Percentiles rank a stretch among this genome's conserved stretches.
Evolutionary conservation across 2,329 filamentous ascomycete species (phyloP).

Genomic region (Hymenoscyphus salicellus): DNA sequence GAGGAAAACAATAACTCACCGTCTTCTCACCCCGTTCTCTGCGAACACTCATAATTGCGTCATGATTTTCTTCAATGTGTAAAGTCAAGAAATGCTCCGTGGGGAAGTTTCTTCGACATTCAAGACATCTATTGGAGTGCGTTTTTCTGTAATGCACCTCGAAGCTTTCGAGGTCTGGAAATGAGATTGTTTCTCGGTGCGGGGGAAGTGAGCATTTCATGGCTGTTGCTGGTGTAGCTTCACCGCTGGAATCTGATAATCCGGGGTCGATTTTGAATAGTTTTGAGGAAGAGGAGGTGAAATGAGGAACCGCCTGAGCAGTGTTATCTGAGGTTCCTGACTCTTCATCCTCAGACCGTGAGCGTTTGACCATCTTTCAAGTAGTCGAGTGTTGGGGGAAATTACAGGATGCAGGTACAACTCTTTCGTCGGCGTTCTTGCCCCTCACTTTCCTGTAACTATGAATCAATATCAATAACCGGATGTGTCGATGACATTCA

Average conservation of each 20-base stretch:
- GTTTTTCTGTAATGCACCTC: conserved; percentile 79
- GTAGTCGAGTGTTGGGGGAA: conserved; percentile 34
- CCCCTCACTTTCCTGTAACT: neutral
- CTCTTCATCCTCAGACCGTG: conserved; percentile 46
- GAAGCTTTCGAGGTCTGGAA: conserved; percentile 75
- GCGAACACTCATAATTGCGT: conserved; percentile 69
- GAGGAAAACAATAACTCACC: conserved; percentile 48
- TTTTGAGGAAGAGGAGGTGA: conserved; percentile 44
- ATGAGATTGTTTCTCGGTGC: conserved; percentile 67
- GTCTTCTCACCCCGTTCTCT: conserved; percentile 83
- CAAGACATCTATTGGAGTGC: conserved; percentile 80
- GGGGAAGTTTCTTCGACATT: conserved; percentile 85
- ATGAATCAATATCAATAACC: neutral
- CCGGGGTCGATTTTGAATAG: conserved; percentile 63
- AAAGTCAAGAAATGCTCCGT: conserved; percentile 74
- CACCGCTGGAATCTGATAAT: conserved; percentile 41
- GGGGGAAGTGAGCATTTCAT: conserved; percentile 84
- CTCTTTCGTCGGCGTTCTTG: neutral
- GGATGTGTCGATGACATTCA: no score
- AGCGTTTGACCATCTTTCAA: conserved; percentile 57
- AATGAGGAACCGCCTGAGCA: conserved; percentile 30
- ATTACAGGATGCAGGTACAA: conserved; percentile 30
- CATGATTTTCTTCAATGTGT: conserved; percentile 89
- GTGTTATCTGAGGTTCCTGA: conserved; percentile 24
- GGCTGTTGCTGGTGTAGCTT: conserved; percentile 30